Evolutionary conservation across 1,284 basidiomycete genomes (phyloP), one percentile per base, ranked within the genome.

Genomic region (Ceratobasidium sp.): DNA sequence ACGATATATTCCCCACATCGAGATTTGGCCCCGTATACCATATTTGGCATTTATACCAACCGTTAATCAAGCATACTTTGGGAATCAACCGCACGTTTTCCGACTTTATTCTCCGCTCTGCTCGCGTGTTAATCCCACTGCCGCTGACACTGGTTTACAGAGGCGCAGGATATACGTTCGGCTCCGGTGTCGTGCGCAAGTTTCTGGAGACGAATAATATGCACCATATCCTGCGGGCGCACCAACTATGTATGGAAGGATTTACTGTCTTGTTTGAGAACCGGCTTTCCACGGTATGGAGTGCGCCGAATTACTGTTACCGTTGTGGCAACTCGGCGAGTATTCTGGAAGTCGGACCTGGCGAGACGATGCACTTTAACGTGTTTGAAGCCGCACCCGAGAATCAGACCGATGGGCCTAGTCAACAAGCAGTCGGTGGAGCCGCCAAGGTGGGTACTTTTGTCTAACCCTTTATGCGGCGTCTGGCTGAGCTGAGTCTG

Each of bases 211-310:
- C 92, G 64, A 99, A 99, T 81, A 86, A 89, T 73, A 98, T 99
- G 95, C 90, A 91, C 42, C 96, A 99, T 77, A 98, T 99, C 74
- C 86, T 99, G 15, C 91, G 97, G 31, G 97, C 97, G 17, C 97
- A 99, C 79, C 97, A 99, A 77, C 86, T 99, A 4, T 99, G 97
- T 80, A 98, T 99, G 97, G 97, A 99, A 80, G 97, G 97, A 1
- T 99, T 94, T 79, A 88, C 91, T 27, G 94, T 96, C 3, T 83
- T 98, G 38, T 99, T 98, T 79, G 94, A 96, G 78, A 92, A 95
- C 75, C 90, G 93, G 74, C 86, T 99, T 53, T 95, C 93, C 29
- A 99, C 97, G 0, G 97, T 99, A 1, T 99, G 97, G 97, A 94
- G 91, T 40, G 97, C 96, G 49, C 96, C 96, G 20, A 99, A 99